Evolutionary conservation across 2,329 filamentous ascomycete genomes (phyloP), one percentile per base, ranked within the genome.

Genomic region (Aureobasidium sp.): DNA sequence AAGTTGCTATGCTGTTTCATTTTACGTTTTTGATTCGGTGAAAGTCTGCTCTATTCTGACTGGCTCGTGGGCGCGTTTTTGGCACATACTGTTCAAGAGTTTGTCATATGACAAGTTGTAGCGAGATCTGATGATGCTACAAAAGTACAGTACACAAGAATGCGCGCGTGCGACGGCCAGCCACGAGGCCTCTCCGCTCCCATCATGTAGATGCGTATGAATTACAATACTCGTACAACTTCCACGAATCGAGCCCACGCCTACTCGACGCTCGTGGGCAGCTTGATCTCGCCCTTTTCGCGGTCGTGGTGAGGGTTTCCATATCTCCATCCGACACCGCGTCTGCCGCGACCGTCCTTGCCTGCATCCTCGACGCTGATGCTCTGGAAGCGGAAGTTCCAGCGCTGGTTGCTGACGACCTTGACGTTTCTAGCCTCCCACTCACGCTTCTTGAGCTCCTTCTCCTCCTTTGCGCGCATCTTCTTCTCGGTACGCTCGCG

Each of bases 261-360:
- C 31, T 59, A 73, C 65, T 81, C 78, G 50, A 86, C 83, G 64
- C 75, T 78, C 23, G 78, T 84, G 13, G 84, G 83, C 63, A 86
- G 85, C 77, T 86, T 86, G 66, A 84, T 74, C 64, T 78, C 74
- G 25, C 83, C 84, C 72, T 80, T 81, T 78, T 85, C 85, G 62
- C 84, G 75, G 63, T 86, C 84, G 67, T 83, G 74, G 65, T 79
- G 79, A 51, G 84, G 84, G 61, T 85, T 77, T 66, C 84, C 84
- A 68, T 87, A 87, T 64, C 83, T 75, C 65, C 77, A 79, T 15
- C 84, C 84, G 21, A 81, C 79, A 29, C 81, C 83, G 61, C 71
- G 71, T 23, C 73, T 70, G 33, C 77, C 77, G 65, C 82, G 77
- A 10, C 83, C 84, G 67, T 83, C 75, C 53, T 72, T 69, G 11